Conservation (phyloP, 106 monocot genomes). For the Chionographis japonica region DNA sequence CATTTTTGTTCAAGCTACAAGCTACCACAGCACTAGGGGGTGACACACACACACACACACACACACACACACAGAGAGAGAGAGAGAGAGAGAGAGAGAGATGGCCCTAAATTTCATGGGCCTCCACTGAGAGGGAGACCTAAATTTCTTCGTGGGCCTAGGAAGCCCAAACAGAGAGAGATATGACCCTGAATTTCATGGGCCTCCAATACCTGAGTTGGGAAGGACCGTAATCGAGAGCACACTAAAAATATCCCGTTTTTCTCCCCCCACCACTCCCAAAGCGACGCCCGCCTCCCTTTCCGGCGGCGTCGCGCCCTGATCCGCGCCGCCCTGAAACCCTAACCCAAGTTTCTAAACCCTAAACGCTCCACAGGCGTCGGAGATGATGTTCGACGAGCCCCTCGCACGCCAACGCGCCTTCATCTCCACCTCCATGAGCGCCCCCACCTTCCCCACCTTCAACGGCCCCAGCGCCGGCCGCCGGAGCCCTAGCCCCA, state of each 20-base stretch:
- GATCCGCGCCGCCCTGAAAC: background rate
- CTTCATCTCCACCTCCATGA: slow-evolving; percentile 60
- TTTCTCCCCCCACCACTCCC: background rate
- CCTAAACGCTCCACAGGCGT: background rate
- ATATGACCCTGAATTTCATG: no score
- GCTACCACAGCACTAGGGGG: no score
- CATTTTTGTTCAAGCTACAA: no score
- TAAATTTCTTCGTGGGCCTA: no score
- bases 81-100: no score
- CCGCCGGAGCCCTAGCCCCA: slow-evolving; percentile 1
- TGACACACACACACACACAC: no score
- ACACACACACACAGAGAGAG: no score
- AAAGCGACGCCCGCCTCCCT: slow-evolving; percentile 2
- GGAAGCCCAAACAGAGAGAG: no score
- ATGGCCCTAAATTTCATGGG: no score
- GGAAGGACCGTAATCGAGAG: no score
- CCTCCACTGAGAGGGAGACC: no score
- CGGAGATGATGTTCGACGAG: slow-evolving; percentile 48
- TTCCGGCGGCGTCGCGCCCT: slow-evolving; percentile 1
- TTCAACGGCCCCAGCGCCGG: slow-evolving; percentile 17
- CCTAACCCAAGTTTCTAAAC: slow-evolving; percentile 2
- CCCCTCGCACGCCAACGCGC: slow-evolving; percentile 51
- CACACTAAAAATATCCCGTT: background rate
- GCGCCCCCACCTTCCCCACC: slow-evolving; percentile 53
- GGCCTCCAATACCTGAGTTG: no score